phyloP scores from a whole-genome alignment of 2,329 filamentous ascomycete genomes.

The Calonectria leucothoes region DNA sequence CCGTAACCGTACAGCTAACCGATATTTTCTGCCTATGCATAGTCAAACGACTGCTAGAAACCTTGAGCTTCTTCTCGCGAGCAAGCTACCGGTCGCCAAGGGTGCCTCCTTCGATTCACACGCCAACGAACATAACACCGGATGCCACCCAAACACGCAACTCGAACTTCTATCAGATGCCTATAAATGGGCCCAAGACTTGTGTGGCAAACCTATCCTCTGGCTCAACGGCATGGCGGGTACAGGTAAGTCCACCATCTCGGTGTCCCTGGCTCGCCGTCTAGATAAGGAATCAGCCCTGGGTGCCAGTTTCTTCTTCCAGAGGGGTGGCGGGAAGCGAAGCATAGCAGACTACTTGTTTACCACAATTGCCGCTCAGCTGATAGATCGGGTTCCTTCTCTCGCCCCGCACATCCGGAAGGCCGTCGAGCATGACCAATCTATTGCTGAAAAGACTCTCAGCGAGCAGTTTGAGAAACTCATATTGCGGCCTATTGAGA shows the following conservation, averaged over 20 bases:
- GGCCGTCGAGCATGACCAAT: slow-evolving; percentile 46
- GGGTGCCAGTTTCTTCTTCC: slow-evolving; percentile 36
- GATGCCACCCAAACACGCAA: slow-evolving; percentile 46
- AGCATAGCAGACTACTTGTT: slow-evolving; percentile 51
- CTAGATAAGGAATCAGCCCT: neutral
- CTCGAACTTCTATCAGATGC: slow-evolving; percentile 40
- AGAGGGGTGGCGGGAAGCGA: slow-evolving; percentile 52
- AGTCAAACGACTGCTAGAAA: neutral
- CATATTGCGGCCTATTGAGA: slow-evolving; percentile 44
- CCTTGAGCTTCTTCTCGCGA: neutral
- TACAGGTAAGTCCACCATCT: slow-evolving; percentile 54
- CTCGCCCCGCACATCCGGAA: slow-evolving; percentile 41
- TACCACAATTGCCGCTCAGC: slow-evolving; percentile 52
- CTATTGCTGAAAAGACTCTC: slow-evolving; percentile 45
- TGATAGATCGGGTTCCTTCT: slow-evolving; percentile 43
- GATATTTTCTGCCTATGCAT: neutral
- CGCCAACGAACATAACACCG: slow-evolving; percentile 46
- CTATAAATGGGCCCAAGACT: neutral
- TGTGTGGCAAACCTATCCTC: slow-evolving; percentile 41
- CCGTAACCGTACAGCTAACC: neutral
- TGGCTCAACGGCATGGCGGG: slow-evolving; percentile 55
- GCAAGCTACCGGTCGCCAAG: slow-evolving; percentile 29
- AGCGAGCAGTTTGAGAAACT: slow-evolving; percentile 55
- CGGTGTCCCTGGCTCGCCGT: slow-evolving; percentile 50
- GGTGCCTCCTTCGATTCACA: slow-evolving; percentile 50